Evolutionary conservation across 2,329 filamentous ascomycete species (phyloP).

Genomic region (Trichoderma breve): DNA sequence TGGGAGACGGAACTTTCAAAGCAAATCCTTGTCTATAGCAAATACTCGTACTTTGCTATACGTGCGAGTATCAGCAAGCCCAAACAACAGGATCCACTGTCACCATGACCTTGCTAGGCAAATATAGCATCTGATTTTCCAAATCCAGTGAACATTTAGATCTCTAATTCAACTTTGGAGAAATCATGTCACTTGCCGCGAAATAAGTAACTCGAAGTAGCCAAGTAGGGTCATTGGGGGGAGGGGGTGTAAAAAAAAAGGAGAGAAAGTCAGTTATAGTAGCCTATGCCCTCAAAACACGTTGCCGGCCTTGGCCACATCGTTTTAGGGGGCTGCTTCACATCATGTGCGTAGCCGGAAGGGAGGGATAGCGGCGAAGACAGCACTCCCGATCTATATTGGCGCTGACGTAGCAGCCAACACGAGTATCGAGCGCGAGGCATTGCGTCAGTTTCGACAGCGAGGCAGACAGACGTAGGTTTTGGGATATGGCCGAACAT

Average conservation of each 20-base stretch:
- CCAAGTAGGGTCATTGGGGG: not conserved
- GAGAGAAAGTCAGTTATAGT: not conserved
- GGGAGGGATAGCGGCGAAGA: not conserved
- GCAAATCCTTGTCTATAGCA: not conserved
- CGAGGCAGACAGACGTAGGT: not conserved
- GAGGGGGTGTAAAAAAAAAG: not conserved
- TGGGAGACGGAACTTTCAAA: not conserved
- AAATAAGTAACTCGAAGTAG: not conserved
- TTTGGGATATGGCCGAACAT: not conserved
- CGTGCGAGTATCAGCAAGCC: not conserved
- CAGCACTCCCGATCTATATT: not conserved
- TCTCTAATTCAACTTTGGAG: not conserved
- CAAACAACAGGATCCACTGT: too few species aligned
- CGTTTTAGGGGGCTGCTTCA: not conserved
- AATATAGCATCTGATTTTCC: not conserved
- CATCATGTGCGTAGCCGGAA: conserved; percentile 12
- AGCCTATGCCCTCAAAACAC: not conserved
- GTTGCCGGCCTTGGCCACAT: not conserved
- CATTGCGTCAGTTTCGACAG: not conserved
- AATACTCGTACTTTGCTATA: not conserved
- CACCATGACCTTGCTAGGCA: not conserved
- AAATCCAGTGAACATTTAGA: too few species aligned
- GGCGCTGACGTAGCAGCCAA: not conserved
- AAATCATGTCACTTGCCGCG: not conserved
- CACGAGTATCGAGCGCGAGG: not conserved